Conservation (phyloP, 176 grass and related monocot species). For the Oryza rufipogon region DNA sequence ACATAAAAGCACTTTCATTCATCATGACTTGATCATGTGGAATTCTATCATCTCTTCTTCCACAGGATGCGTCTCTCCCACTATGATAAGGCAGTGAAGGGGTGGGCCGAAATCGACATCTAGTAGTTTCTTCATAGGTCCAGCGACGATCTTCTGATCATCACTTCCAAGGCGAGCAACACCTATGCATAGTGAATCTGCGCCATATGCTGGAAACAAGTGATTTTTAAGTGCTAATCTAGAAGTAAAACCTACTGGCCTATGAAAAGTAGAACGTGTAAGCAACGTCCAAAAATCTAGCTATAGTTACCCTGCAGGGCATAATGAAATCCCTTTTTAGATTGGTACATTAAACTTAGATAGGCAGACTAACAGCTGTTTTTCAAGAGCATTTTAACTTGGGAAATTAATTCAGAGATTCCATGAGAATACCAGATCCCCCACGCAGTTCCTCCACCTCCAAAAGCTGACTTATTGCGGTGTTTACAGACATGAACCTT, state of each 20-base stretch:
- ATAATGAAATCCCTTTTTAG: neutral
- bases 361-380: neutral
- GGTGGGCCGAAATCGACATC: conserved; percentile 85
- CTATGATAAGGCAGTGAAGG: conserved; percentile 92
- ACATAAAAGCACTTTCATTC: conserved; percentile 1
- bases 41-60: conserved; percentile 95
- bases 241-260: neutral
- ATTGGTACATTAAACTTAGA: neutral
- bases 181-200: conserved; percentile 73
- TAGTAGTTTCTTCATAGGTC: conserved; percentile 69
- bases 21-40: conserved; percentile 54
- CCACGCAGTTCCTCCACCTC: conserved; percentile 62
- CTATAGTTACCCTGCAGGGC: neutral
- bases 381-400: neutral
- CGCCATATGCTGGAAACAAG: conserved; percentile 59
- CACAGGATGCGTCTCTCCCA: conserved; percentile 81
- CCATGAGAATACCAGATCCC: conserved; percentile 58
- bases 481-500: conserved; percentile 89
- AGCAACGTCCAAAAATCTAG: neutral
- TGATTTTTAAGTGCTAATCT: neutral
- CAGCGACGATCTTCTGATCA: conserved; percentile 84
- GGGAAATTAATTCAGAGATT: neutral
- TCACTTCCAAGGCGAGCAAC: conserved; percentile 85
- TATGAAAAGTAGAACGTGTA: neutral
- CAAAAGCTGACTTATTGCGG: conserved; percentile 90